phyloP scores from a whole-genome alignment of 371 early-diverging fungal genomes.

The Basidiobolus meristosporus region DNA sequence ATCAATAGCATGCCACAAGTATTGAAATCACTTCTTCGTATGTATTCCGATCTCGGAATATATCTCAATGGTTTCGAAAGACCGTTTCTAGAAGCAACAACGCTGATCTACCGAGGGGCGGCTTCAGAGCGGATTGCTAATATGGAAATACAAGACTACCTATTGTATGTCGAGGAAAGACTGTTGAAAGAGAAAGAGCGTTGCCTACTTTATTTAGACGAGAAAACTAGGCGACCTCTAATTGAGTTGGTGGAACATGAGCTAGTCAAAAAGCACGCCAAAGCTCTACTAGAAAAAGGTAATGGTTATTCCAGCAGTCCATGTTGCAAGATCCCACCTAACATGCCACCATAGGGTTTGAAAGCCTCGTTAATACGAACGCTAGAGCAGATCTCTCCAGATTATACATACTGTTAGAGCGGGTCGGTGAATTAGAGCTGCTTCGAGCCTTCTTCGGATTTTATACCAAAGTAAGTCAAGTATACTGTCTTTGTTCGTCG shows the following conservation, averaged over 20 bases:
- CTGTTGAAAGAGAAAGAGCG: conserved; percentile 39
- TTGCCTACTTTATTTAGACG: conserved; percentile 37
- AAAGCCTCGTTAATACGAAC: conserved; percentile 33
- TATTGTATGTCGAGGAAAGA: conserved; percentile 36
- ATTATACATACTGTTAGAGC: conserved; percentile 26
- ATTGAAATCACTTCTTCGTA: conserved; percentile 37
- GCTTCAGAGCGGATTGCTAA: conserved; percentile 20
- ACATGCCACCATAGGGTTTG: conserved; percentile 13
- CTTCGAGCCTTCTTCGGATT: conserved; percentile 11
- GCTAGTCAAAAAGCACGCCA: conserved; percentile 35
- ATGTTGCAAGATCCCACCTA: too few species aligned
- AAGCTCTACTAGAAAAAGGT: conserved; percentile 41
- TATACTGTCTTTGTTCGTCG: too few species aligned
- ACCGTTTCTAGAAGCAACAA: conserved; percentile 34
- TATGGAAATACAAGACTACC: conserved; percentile 29
- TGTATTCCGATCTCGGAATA: conserved; percentile 53
- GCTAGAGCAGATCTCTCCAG: conserved; percentile 28
- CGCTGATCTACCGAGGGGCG: conserved; percentile 42
- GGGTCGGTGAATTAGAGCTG: conserved; percentile 17
- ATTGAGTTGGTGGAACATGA: conserved; percentile 32
- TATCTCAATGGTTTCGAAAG: conserved; percentile 49
- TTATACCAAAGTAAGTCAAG: conserved; percentile 17
- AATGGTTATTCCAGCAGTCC: too few species aligned
- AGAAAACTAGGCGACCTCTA: conserved; percentile 38
- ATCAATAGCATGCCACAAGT: conserved; percentile 5